These are phyloP conservation scores for Pseudogymnoascus sp. DNA, from an alignment of 2,329 filamentous ascomycete genomes.

Conservation along the genomic window DNA sequence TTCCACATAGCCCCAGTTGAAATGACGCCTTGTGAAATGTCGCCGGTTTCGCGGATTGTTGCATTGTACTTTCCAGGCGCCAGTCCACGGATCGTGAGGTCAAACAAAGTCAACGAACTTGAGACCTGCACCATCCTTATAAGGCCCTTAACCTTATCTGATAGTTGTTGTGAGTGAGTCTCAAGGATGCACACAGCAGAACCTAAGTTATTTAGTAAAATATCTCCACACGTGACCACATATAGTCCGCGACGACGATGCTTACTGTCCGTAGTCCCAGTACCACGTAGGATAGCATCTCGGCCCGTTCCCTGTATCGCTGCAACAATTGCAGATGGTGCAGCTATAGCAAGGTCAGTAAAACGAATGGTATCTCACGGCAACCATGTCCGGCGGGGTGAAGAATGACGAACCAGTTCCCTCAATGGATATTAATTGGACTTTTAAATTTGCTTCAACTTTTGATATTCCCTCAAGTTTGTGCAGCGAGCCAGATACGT, in stretches of 20 bases:
- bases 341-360: conserved; percentile 40
- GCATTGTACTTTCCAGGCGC: conserved; percentile 74
- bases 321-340: conserved; percentile 80
- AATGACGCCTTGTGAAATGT: conserved; percentile 74
- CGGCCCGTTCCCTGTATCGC: conserved; percentile 84
- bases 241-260: conserved; percentile 20
- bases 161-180: conserved; percentile 56
- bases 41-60: conserved; percentile 75
- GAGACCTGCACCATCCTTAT: conserved; percentile 91
- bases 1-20: conserved; percentile 78
- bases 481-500: conserved; percentile 71
- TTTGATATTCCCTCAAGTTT: conserved; percentile 73
- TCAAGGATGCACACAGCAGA: conserved; percentile 95
- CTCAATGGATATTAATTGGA: conserved; percentile 77
- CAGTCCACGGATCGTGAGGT: conserved; percentile 78
- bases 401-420: conserved; percentile 56
- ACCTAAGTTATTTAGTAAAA: conserved; percentile 37
- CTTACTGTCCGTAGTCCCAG: conserved; percentile 75
- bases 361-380: neutral
- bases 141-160: conserved; percentile 70
- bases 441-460: conserved; percentile 71
- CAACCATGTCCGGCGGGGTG: conserved; percentile 11
- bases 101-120: conserved; percentile 69
- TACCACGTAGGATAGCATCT: conserved; percentile 89
- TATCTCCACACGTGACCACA: neutral